Evolutionary conservation across 2,329 filamentous ascomycete species (phyloP), one percentile per base, ranked within the genome.

Genomic region (Scedosporium dehoogii): DNA sequence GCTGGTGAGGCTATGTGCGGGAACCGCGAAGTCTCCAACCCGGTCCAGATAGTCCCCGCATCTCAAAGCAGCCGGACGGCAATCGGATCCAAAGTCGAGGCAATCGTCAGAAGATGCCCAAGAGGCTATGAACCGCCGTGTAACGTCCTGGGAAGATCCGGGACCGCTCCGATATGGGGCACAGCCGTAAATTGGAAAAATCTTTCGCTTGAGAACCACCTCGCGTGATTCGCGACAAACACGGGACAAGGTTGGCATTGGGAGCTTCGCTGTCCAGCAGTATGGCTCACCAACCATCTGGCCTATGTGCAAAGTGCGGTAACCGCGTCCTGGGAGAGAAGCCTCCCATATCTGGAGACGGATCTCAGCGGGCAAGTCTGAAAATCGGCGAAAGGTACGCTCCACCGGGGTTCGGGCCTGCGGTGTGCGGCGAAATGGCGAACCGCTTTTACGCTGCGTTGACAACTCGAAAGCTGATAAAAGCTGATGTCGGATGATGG

Each of bases 191-290:
- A 62, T 58, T 6, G 60, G 51, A 25, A 62, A 57, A 38, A 57
- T 33, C 4, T 6, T 33, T 6, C 51, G 51, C 10, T 38, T 10
- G 4, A 57, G 51, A 14, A 62, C 60, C 12, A 62, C 60, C 33
- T 57, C 51, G 2, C 60, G 29, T 16, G 60, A 58, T 29, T 62
- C 60, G 14, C 53, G 60, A 23, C 60, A 62, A 5, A 62, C 60
- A 14, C 38, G 53, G 1, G 53, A 18, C 38, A 62, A 38, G 12
- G 29, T 33, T 9, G 60, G 60, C 33, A 57, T 62, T 38, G 60
- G 51, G 60, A 62, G 60, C n/a, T 53, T 33, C 16, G 60, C 51
- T 10, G 60, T 58, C 60, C 60, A 62, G 38, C 46, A 62, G 53
- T 62, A 62, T 21, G 33, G 18, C 51, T 62, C 60, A 21, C 51